Conservation (phyloP, 2,329 filamentous ascomycete genomes). For the Cryphonectria parasitica region DNA sequence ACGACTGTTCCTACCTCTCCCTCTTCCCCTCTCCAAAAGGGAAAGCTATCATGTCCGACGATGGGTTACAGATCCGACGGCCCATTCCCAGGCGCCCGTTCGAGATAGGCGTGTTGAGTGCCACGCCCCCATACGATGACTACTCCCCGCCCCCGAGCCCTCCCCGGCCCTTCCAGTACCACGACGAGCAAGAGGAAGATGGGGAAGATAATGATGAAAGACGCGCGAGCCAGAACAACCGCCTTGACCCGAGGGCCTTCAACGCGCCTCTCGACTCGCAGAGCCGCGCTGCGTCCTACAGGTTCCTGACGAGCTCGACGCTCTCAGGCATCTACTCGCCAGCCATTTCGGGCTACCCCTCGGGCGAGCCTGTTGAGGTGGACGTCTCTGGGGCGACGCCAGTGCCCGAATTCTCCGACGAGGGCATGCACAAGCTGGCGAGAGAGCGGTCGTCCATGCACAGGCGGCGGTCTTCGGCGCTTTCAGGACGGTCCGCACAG, state of each 20-base stretch:
- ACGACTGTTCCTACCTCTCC: background rate
- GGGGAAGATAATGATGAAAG: background rate
- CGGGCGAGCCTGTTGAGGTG: conserved; percentile 33
- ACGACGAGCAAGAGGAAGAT: conserved; percentile 49
- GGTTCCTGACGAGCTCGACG: conserved; percentile 88
- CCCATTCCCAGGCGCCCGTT: conserved; percentile 76
- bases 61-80: conserved; percentile 62
- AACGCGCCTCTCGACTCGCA: conserved; percentile 44
- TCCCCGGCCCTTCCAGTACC: conserved; percentile 47
- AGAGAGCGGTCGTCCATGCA: conserved; percentile 42
- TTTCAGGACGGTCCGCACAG: conserved; percentile 29
- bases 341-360: conserved; percentile 56
- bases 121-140: conserved; percentile 48
- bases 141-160: conserved; percentile 35
- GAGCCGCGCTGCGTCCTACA: conserved; percentile 74
- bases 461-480: conserved; percentile 43
- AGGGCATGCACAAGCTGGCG: conserved; percentile 50
- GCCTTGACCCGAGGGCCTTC: conserved; percentile 39
- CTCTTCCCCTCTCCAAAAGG: background rate
- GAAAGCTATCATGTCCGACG: conserved; percentile 42
- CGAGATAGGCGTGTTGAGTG: conserved; percentile 56
- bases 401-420: conserved; percentile 48
- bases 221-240: conserved; percentile 40
- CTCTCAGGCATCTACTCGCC: conserved; percentile 89
- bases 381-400: conserved; percentile 60